Percentiles rank a stretch among this genome's conserved stretches.
phyloP scores from a whole-genome alignment of 371 early-diverging fungal species.

The Apophysomyces sp. region DNA sequence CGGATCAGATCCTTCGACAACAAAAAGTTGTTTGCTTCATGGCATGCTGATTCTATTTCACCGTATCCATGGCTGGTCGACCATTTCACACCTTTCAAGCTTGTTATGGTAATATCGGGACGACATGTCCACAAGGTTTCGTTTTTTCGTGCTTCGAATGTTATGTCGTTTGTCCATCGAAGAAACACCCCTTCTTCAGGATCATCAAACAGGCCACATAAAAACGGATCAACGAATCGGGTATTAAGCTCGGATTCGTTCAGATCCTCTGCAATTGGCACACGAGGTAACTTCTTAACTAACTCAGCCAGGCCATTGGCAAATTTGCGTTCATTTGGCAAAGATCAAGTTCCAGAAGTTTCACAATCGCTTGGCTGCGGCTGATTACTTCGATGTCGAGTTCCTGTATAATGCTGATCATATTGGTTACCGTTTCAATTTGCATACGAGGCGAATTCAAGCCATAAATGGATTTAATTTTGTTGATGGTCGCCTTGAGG shows the following conservation, averaged over 20 bases:
- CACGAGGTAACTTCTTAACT: background rate
- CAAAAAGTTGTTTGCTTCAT: constrained; percentile 12
- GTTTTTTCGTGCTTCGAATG: background rate
- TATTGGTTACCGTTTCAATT: background rate
- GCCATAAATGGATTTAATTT: constrained; percentile 5
- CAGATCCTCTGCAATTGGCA: no score
- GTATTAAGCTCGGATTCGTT: no score
- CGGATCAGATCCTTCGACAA: constrained; percentile 20
- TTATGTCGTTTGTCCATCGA: background rate
- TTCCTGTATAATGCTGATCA: constrained; percentile 9
- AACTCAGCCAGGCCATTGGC: constrained; percentile 11
- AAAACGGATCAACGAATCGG: background rate
- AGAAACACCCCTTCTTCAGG: background rate
- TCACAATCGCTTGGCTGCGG: constrained; percentile 2
- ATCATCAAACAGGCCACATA: no score
- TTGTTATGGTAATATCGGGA: background rate
- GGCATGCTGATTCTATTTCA: constrained; percentile 20
- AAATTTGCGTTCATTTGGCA: constrained; percentile 10
- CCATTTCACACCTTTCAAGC: background rate
- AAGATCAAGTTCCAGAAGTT: constrained; percentile 8
- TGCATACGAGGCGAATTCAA: background rate
- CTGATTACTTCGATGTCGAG: constrained; percentile 3
- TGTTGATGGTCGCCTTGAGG: constrained; percentile 4
- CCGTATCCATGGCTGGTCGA: constrained; percentile 22
- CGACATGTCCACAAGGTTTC: background rate